phyloP scores from a whole-genome alignment of 1,284 basidiomycete genomes.

The Sporisorium exsertum region DNA sequence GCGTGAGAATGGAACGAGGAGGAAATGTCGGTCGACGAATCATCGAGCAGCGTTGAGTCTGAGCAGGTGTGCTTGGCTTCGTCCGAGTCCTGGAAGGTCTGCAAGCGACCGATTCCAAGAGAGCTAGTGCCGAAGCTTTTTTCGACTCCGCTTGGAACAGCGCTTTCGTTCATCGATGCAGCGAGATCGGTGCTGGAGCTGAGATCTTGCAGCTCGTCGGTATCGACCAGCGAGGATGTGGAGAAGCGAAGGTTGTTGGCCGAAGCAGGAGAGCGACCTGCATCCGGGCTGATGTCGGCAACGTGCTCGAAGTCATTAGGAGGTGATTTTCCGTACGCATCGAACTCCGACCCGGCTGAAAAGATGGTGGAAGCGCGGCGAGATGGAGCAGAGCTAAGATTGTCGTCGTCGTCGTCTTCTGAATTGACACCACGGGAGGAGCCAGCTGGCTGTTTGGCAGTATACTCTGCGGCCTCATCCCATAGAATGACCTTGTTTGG shows the following conservation, averaged over 20 bases:
- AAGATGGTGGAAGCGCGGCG: conserved; percentile 55
- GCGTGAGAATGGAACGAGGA: conserved; percentile 19
- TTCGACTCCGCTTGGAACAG: conserved; percentile 5
- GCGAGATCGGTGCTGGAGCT: neutral
- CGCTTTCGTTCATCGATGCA: neutral
- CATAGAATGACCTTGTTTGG: conserved; percentile 65
- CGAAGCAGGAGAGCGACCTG: conserved; percentile 7
- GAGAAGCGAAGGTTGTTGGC: conserved; percentile 22
- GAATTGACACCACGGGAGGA: conserved; percentile 6
- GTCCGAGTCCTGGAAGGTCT: conserved; percentile 6
- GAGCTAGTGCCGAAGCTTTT: conserved; percentile 35
- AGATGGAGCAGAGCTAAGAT: conserved; percentile 6
- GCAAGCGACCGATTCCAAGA: conserved; percentile 42
- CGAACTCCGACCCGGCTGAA: conserved; percentile 51
- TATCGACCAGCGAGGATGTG: conserved; percentile 17
- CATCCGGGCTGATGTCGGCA: neutral
- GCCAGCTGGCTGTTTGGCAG: neutral
- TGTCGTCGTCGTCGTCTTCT: conserved; percentile 29
- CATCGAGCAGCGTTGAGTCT: neutral
- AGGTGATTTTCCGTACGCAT: conserved; percentile 22
- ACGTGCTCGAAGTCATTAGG: neutral
- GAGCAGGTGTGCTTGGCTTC: neutral
- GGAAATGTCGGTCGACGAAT: neutral
- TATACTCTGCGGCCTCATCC: conserved; percentile 56
- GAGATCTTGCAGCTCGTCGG: conserved; percentile 1